Percentiles rank a stretch among this genome's conserved stretches.
Evolutionary conservation across 2,329 filamentous ascomycete genomes (phyloP).

Genomic region (Orbilia javanica): DNA sequence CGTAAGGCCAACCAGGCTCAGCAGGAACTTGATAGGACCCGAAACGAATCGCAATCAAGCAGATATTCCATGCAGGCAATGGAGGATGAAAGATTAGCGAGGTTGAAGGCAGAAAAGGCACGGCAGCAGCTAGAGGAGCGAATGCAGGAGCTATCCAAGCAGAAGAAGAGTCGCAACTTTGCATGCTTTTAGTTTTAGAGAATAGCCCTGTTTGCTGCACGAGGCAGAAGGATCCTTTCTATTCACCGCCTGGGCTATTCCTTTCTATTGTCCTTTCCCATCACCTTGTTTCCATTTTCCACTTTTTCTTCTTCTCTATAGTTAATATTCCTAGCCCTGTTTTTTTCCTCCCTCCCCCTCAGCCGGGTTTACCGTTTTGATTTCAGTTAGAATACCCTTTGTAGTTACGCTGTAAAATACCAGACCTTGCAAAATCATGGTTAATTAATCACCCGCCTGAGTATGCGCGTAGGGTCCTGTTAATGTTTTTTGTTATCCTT

Average conservation of each 20-base stretch:
- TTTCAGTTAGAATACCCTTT: slow-evolving; percentile 27
- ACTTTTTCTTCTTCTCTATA: neutral
- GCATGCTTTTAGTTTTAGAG: slow-evolving; percentile 86
- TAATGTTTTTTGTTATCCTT: no score
- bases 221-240: neutral
- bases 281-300: neutral
- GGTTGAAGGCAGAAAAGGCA: slow-evolving; percentile 89
- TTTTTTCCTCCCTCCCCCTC: neutral
- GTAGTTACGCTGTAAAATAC: slow-evolving; percentile 20
- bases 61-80: slow-evolving; percentile 84
- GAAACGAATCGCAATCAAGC: slow-evolving; percentile 66
- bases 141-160: slow-evolving; percentile 88
- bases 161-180: slow-evolving; percentile 94
- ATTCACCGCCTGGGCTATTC: no score
- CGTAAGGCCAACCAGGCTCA: slow-evolving; percentile 75
- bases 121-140: slow-evolving; percentile 90
- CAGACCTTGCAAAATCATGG: neutral
- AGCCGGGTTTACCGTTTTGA: neutral
- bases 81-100: slow-evolving; percentile 94
- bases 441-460: no score
- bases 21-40: slow-evolving; percentile 61
- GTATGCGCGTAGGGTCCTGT: no score
- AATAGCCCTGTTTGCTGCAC: neutral
- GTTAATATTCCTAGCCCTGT: neutral
- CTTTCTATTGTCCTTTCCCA: neutral